Evolutionary conservation across 2,329 filamentous ascomycete genomes (phyloP).

Genomic region (Metarhizium guizhouense): DNA sequence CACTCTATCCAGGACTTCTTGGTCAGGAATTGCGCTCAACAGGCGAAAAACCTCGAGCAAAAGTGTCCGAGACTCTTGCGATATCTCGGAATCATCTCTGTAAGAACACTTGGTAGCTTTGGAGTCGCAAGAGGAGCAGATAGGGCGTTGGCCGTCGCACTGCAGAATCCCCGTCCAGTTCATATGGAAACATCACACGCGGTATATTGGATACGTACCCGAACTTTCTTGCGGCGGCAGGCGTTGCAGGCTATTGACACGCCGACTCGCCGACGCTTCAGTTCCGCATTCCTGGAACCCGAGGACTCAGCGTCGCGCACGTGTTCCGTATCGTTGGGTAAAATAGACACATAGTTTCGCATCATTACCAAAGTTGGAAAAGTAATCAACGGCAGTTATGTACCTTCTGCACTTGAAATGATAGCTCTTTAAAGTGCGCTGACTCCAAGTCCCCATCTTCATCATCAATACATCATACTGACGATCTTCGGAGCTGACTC

Average conservation of each 20-base stretch:
- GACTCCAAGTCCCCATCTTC: too few species aligned
- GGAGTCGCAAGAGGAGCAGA: conserved; percentile 11
- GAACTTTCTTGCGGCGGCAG: background rate
- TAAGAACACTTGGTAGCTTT: conserved; percentile 10
- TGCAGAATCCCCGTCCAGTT: background rate
- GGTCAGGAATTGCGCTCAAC: conserved; percentile 13
- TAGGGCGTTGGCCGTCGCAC: conserved; percentile 14
- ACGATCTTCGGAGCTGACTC: too few species aligned
- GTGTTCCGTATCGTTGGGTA: too few species aligned
- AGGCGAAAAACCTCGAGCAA: conserved; percentile 16
- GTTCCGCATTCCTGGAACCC: too few species aligned
- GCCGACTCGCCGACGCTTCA: background rate
- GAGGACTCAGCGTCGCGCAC: too few species aligned
- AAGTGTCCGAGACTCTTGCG: conserved; percentile 3
- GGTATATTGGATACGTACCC: background rate
- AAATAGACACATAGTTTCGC: too few species aligned
- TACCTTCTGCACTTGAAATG: too few species aligned
- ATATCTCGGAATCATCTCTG: conserved; percentile 9
- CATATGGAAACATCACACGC: background rate
- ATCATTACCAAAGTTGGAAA: too few species aligned
- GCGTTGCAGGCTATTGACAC: background rate
- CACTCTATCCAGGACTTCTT: conserved; percentile 13
- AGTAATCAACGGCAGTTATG: too few species aligned
- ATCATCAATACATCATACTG: too few species aligned
- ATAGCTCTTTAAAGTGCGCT: too few species aligned